Evolutionary conservation across 495 filamentous ascomycete species (phyloP).

Genomic region (Bombardia bombarda): DNA sequence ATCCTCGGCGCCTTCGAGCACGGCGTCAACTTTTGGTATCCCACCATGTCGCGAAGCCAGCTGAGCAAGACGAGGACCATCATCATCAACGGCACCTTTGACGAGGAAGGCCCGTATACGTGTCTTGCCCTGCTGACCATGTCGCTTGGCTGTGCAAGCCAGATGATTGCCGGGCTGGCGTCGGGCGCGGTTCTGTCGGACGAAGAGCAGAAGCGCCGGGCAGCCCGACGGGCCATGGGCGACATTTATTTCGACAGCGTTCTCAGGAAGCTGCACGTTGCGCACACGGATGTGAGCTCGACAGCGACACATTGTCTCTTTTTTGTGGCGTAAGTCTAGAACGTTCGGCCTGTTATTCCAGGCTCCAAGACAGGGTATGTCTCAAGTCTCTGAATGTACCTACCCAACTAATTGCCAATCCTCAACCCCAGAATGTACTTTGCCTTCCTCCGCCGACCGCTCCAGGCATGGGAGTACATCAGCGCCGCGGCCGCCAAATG

Average conservation of each 20-base stretch:
- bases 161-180: conserved; percentile 13
- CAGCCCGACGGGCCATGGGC: conserved; percentile 15
- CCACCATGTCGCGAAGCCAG: conserved; percentile 17
- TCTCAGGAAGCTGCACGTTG: conserved; percentile 22
- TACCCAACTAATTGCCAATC: no score
- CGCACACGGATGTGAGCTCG: conserved; percentile 24
- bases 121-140: conserved; percentile 25
- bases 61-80: conserved; percentile 10
- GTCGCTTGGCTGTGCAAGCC: conserved; percentile 24
- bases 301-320: conserved; percentile 27
- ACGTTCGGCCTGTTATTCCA: background rate
- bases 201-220: conserved; percentile 7
- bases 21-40: conserved; percentile 32
- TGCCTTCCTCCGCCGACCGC: conserved; percentile 26
- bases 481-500: conserved; percentile 26
- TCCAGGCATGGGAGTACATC: conserved; percentile 30
- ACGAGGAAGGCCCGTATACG: conserved; percentile 11
- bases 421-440: conserved; percentile 21
- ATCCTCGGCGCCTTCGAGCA: conserved; percentile 26
- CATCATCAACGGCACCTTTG: conserved; percentile 9
- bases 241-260: conserved; percentile 25
- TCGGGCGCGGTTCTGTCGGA: background rate
- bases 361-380: background rate
- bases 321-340: conserved; percentile 20
- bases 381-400: no score